A percentile compares a stretch with the other conserved stretches of the same genome.
Evolutionary conservation across 2,329 filamentous ascomycete species (phyloP).

Genomic region (Pyricularia sp.): DNA sequence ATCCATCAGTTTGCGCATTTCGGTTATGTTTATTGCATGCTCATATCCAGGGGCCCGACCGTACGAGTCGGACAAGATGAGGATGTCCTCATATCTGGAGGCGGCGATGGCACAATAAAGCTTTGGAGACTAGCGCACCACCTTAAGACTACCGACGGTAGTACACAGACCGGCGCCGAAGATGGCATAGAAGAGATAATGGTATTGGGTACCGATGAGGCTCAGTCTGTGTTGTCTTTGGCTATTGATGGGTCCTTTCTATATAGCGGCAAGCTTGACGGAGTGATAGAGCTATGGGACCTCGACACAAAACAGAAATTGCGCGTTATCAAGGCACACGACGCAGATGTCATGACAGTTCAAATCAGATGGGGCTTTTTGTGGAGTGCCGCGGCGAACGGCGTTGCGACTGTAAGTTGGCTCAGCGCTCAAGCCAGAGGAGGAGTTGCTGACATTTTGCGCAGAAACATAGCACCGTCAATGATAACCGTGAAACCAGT

Average conservation of each 20-base stretch:
- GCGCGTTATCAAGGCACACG: conserved; percentile 69
- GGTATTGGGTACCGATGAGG: conserved; percentile 46
- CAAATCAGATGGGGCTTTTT: conserved; percentile 75
- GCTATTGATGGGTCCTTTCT: conserved; percentile 83
- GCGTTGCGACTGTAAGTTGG: conserved; percentile 60
- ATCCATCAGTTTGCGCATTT: conserved; percentile 85
- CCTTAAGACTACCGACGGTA: conserved; percentile 6
- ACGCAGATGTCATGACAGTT: conserved; percentile 72
- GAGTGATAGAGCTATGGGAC: conserved; percentile 92
- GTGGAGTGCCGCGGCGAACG: conserved; percentile 80
- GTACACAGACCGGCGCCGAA: conserved; percentile 26
- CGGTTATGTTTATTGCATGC: conserved; percentile 94
- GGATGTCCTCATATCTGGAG: conserved; percentile 79
- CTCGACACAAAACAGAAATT: conserved; percentile 86
- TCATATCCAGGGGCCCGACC: conserved; percentile 59
- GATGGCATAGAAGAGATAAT: conserved; percentile 55
- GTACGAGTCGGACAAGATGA: conserved; percentile 56
- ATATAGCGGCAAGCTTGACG: conserved; percentile 78
- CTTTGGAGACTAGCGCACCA: conserved; percentile 59
- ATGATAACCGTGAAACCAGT: conserved; percentile 45
- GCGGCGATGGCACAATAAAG: conserved; percentile 88
- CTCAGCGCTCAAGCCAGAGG: background rate
- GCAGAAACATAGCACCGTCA: conserved; percentile 54
- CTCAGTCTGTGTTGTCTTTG: conserved; percentile 58
- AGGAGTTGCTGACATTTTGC: conserved; percentile 10